Percentiles rank a stretch among this genome's conserved stretches.
Conservation (phyloP, 2,329 filamentous ascomycete species). For the Fusarium succisae region DNA sequence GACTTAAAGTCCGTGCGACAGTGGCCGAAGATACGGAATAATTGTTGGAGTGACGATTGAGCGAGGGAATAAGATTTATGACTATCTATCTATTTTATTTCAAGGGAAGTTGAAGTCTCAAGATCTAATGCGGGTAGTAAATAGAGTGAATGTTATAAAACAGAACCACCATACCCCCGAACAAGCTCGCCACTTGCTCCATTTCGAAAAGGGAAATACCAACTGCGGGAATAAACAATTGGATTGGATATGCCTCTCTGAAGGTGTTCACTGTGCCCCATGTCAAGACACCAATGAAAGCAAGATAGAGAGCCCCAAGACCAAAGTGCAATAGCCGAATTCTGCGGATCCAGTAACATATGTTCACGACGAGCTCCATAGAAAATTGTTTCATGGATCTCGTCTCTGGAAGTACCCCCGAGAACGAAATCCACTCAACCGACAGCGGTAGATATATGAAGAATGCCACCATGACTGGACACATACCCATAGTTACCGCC, state of each 20-base stretch:
- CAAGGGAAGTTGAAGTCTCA: fast-evolving
- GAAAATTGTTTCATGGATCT: fast-evolving
- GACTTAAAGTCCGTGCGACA: neutral
- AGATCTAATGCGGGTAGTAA: neutral
- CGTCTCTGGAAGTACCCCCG: neutral
- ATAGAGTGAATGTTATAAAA: neutral
- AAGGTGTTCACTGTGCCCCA: fast-evolving
- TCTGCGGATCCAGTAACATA: fast-evolving
- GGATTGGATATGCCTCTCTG: neutral
- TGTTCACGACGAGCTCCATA: fast-evolving
- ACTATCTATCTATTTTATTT: fast-evolving
- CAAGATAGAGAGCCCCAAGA: neutral
- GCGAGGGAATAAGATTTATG: fast-evolving
- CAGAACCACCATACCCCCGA: neutral
- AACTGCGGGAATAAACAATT: neutral
- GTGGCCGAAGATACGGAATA: neutral
- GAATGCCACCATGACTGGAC: neutral
- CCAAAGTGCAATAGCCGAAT: neutral
- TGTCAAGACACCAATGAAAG: neutral
- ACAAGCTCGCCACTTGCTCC: neutral
- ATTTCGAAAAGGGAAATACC: neutral
- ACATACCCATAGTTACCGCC: fast-evolving
- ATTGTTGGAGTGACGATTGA: fast-evolving
- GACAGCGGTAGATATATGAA: neutral
- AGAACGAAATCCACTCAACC: neutral